Base-by-base conservation (phyloP, 495 filamentous ascomycete species). In the Platismatia glauca region DNA sequence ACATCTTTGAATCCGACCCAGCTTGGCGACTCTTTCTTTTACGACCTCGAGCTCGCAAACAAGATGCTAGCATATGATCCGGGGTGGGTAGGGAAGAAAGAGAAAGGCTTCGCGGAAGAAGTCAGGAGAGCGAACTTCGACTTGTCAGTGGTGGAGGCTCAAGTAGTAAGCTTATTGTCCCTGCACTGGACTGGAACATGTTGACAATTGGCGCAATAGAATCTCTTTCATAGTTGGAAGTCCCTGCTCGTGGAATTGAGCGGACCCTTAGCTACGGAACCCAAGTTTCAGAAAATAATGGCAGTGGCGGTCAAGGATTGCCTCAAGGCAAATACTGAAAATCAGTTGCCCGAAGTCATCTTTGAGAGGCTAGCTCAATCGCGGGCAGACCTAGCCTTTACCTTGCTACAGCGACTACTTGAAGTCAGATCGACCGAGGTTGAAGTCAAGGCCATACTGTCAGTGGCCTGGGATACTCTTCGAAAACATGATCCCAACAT, bases 61-160 rank as follows among this genome's bases (percentile, higher is more conserved):
- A 83, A 83, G 60, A 80, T 96, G 60, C 83, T 98, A 33, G 78
- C 79, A 16, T 87, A 87, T 67, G 88, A 95, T 73, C 73, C 83
- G 61, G 82, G 86, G 35, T 98, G 94, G 94, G 74, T 71, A 44
- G 86, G 87, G 37, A 70, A 73, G 43, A 78, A 82, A 44, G 82
- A 85, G 8, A 73, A 79, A 62, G 92, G 93, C 0, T 93, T 95
- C 73, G 76, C 77, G 59, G 80, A 80, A 38, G 95, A 97, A 70
- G 84, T 97, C 71, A 83, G 84, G 69, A 82, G 81, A 65, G 94
- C 92, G 41, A 97, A 98, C 72, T 70, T 89, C 67, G 97, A 97
- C 71, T 70, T 98, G 61, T 94, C 90, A 24, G 76, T 96, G 20
- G 89, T 97, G 52, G 91, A 97, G 70, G 86, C 93, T 41, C 90